A percentile compares a stretch with the other conserved stretches of the same genome.
Evolutionary conservation across 129 eudicot genomes (phyloP).

Genomic region (Cynara cardunculus): DNA sequence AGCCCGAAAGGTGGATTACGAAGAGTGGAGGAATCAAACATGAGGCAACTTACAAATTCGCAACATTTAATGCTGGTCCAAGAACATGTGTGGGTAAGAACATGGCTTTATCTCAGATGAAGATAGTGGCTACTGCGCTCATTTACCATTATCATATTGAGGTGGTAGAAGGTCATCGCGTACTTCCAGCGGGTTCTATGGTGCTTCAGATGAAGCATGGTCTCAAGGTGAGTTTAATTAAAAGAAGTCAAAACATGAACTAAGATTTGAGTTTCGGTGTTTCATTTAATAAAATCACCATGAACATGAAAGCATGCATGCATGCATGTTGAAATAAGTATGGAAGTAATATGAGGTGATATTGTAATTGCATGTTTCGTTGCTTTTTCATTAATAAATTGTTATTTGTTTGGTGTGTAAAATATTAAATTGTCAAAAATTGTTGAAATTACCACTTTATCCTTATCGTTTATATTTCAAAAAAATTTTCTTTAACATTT

Average conservation of each 20-base stretch:
- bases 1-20: conserved; percentile 54
- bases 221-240: conserved; percentile 24
- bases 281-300: too few species aligned
- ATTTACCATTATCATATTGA: conserved; percentile 20
- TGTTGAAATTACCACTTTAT: too few species aligned
- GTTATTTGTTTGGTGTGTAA: too few species aligned
- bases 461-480: too few species aligned
- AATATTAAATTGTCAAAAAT: too few species aligned
- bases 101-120: conserved; percentile 39
- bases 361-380: too few species aligned
- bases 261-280: not conserved
- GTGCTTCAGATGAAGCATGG: conserved; percentile 30
- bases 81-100: conserved; percentile 47
- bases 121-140: conserved; percentile 26
- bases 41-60: conserved; percentile 42
- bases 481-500: too few species aligned
- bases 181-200: conserved; percentile 20
- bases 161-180: conserved; percentile 32
- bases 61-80: conserved; percentile 44
- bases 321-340: too few species aligned
- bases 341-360: too few species aligned
- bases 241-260: not conserved
- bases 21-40: conserved; percentile 21
- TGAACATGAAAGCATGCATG: too few species aligned
- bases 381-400: too few species aligned